Evolutionary conservation across 495 filamentous ascomycete genomes (phyloP), one percentile per base, ranked within the genome.

Genomic region (Pyronema omphalodes): DNA sequence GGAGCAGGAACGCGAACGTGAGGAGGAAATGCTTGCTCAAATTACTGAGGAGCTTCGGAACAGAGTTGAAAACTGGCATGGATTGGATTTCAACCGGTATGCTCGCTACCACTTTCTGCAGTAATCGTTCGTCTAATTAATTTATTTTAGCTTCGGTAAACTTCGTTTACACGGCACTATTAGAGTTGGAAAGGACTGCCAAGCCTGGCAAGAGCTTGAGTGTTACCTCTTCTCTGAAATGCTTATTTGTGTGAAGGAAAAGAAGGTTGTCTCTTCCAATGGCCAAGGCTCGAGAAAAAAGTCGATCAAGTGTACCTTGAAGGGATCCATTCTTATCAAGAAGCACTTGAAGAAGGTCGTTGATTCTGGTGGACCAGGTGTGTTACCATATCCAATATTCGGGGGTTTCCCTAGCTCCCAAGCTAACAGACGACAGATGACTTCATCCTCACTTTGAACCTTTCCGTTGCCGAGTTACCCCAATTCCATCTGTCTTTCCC

Each of bases 211-310:
- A 71, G 93, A 99, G 64, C 69, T 99, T 51, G 88, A 96, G 66
- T 99, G 93, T 67, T 99, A 85, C 69, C 76, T 99, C 17, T 99
- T 96, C 64, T 84, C 82, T 3, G 91, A 96, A 68, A 99, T 99
- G 91, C 87, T 99, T 51, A 99, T 99, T 58, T 99, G 91, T 66
- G 87, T 96, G 55, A 99, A 95, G 69, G 91, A 96, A 64, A 95
- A 94, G 75, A 93, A 88, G 67, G 67, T 73, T 23, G 73, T 75
- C 6, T 67, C 66, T 58, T 43, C 69, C 53, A 77, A 79, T 12
- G 73, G 73, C 4, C 23, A 29, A 5, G 66, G 68, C n/a, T 64
- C 72, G 23, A 73, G 71, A 61, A 73, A 70, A 44, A 91, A 83
- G 66, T 67, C 74, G 6, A 80, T 75, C 3, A 79, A 86, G 52